Conservation (phyloP, 2,329 filamentous ascomycete species). For the Paecilomyces niveus region DNA sequence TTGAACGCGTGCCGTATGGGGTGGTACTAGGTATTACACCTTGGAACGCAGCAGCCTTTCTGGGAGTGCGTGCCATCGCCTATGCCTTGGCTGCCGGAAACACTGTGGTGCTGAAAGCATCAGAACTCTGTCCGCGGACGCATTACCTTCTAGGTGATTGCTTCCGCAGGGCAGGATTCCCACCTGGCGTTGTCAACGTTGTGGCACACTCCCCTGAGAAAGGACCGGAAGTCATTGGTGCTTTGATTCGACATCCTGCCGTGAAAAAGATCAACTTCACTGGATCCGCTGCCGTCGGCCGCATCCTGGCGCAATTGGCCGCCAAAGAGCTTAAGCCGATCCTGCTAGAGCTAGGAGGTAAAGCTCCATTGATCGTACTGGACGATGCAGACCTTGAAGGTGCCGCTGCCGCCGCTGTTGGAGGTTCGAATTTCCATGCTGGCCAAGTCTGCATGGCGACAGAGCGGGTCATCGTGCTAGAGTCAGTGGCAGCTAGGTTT, state of each 20-base stretch:
- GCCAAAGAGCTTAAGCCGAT: background rate
- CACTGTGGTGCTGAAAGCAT: slow-evolving; percentile 18
- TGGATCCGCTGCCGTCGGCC: slow-evolving; percentile 58
- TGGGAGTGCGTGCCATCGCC: slow-evolving; percentile 15
- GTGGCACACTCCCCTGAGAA: slow-evolving; percentile 26
- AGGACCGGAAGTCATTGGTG: slow-evolving; percentile 55
- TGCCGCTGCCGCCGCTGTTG: background rate
- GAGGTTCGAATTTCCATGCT: background rate
- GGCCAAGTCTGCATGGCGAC: background rate
- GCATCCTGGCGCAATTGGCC: background rate
- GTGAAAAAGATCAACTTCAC: slow-evolving; percentile 69
- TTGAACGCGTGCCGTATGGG: slow-evolving; percentile 1
- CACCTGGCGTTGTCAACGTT: slow-evolving; percentile 33
- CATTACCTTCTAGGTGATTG: slow-evolving; percentile 27
- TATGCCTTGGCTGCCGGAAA: slow-evolving; percentile 12
- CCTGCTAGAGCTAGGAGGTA: background rate
- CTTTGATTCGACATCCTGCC: slow-evolving; percentile 54
- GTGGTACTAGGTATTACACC: slow-evolving; percentile 4
- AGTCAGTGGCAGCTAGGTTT: slow-evolving; percentile 43
- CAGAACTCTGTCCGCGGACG: slow-evolving; percentile 24
- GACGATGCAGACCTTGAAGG: background rate
- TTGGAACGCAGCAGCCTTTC: slow-evolving; percentile 13
- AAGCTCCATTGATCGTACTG: background rate
- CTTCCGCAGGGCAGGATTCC: slow-evolving; percentile 37
- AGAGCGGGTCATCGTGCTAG: slow-evolving; percentile 30